Evolutionary conservation across 1,284 basidiomycete species (phyloP).

Genomic region (Puccinia coronata): DNA sequence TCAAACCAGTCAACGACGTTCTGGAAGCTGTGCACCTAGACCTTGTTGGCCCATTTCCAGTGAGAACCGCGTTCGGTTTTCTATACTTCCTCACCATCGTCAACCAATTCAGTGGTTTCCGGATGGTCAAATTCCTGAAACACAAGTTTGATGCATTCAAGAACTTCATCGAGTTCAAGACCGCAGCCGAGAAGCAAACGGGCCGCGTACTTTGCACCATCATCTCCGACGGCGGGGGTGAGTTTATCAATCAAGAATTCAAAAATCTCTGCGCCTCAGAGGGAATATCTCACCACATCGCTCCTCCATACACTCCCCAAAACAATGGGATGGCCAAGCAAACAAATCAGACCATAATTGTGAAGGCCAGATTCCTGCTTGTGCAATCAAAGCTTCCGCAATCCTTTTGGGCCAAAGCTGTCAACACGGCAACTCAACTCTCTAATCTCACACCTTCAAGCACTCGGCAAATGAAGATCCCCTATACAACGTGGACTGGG

Average conservation of each 20-base stretch:
- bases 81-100: conserved; percentile 3
- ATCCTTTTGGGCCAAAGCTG: conserved; percentile 15
- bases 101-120: not conserved
- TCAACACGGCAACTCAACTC: conserved; percentile 1
- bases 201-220: not conserved
- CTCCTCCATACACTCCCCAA: conserved; percentile 3
- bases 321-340: conserved; percentile 3
- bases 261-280: not conserved
- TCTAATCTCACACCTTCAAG: not conserved
- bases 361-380: conserved; percentile 4
- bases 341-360: conserved; percentile 7
- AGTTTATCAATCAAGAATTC: conserved; percentile 7
- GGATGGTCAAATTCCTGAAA: not conserved
- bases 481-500: not conserved
- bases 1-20: not conserved
- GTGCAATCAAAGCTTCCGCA: not conserved
- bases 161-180: not conserved
- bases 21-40: conserved; percentile 10
- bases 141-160: not conserved
- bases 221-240: conserved; percentile 14
- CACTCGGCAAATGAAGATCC: not conserved
- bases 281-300: not conserved
- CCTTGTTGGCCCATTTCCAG: not conserved
- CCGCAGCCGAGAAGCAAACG: not conserved
- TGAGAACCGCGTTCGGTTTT: not conserved